A percentile compares a stretch with the other conserved stretches of the same genome.
Evolutionary conservation across 371 early-diverging fungal species (phyloP).

Genomic region (Lichtheimia ornata): DNA sequence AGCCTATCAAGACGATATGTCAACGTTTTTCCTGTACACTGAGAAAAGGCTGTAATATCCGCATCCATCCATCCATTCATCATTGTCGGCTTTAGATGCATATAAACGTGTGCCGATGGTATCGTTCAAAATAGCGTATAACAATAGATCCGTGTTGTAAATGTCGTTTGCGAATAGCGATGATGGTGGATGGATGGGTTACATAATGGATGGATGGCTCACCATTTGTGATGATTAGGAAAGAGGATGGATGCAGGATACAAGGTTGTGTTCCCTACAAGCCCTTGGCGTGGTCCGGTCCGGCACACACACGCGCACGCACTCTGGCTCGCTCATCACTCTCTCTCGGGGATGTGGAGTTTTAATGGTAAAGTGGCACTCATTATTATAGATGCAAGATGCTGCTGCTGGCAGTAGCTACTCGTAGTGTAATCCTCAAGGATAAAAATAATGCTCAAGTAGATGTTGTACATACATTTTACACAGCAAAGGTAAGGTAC

Average conservation of each 20-base stretch:
- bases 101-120: not conserved
- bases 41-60: not conserved
- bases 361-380: too few relatives aligned
- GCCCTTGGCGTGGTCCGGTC: not conserved
- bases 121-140: not conserved
- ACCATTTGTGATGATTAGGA: not conserved
- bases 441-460: too few relatives aligned
- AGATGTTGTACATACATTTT: too few relatives aligned
- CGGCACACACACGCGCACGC: not conserved
- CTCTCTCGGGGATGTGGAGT: not conserved
- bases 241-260: not conserved
- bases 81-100: not conserved
- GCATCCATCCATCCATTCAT: slow-evolving; percentile 2
- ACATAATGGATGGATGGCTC: slow-evolving; percentile 7
- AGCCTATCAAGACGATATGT: slow-evolving; percentile 41
- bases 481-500: too few relatives aligned
- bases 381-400: too few relatives aligned
- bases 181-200: slow-evolving; percentile 7
- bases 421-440: too few relatives aligned
- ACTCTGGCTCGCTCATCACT: too few relatives aligned
- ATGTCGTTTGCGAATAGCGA: too few relatives aligned
- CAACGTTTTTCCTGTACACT: too few relatives aligned
- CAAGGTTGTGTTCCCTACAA: not conserved
- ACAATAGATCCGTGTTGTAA: not conserved
- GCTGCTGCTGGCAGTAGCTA: too few relatives aligned